Base-by-base conservation (phyloP, 306 rosid species). In the Pueraria montana region DNA sequence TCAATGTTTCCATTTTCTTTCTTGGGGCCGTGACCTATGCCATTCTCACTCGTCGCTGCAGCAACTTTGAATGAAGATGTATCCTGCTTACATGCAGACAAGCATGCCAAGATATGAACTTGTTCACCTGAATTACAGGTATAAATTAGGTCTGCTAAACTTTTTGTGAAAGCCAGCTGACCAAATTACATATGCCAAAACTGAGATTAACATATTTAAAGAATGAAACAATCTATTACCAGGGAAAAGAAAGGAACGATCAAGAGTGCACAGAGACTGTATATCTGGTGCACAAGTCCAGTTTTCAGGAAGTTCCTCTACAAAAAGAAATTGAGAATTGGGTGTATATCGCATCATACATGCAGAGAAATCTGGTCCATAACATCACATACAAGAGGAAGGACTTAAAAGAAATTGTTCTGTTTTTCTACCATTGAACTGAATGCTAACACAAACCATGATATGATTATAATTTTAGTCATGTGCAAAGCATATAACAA, bases 91-190 rank as follows among this genome's bases (percentile, higher is more conserved):
- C 86, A 89, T 24, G 97, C 98, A 74, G 98, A 92, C 89, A 96
- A 90, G 93, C 98, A 92, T 76, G 97, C 99, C 89, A 96, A 84
- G 84, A 96, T 86, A 83, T 92, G 93, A 88, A 92, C 89, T 71
- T 92, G 98, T 88, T 96, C 99, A 76, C 99, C 99, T 96, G 92
- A 67, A 90, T 82, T 79, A 89, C 78, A 79, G 79, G 82, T 64
- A 86, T 34, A 78, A 74, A 78, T 89, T 80, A 92, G 91, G 88
- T 75, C 86, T 68, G 80, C 80, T 66, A 58, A 83, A 83, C 84
- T 72, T 88, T 79, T 77, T 72, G 86, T 81, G 69, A 49, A 49
- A 79, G 82, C 42, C 55, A 84, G 79, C 79, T 83, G 84, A 82
- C 81, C 80, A 85, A 81, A 36, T 83, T 73, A 38, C 32, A 56